These are phyloP conservation scores for Pythium chondricola DNA, from an alignment of 352 stramenopile species.

Conservation along the genomic window DNA sequence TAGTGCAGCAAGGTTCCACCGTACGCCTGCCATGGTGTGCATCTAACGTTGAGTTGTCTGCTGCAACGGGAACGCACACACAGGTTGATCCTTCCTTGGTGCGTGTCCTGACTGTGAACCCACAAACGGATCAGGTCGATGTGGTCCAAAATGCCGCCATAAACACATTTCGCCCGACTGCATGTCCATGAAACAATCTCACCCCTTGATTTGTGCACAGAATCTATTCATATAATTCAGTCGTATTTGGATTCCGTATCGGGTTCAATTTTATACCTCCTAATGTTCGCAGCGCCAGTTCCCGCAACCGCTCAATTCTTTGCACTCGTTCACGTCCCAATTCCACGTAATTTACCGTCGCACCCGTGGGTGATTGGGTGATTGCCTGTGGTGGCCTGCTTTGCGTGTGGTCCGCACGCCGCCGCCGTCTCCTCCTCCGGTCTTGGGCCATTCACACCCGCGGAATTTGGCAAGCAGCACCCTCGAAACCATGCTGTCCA, in stretches of 20 bases:
- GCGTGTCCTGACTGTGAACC: not conserved
- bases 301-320: conserved; percentile 18
- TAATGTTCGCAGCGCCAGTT: not conserved
- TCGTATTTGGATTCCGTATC: not conserved
- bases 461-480: conserved; percentile 8
- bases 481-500: conserved; percentile 47
- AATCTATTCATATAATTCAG: not conserved
- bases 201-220: too few species aligned
- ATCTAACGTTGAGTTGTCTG: too few species aligned
- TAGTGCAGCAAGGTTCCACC: too few species aligned
- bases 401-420: conserved; percentile 11
- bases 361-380: conserved; percentile 16
- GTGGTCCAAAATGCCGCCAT: too few species aligned
- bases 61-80: too few species aligned
- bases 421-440: not conserved
- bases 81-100: too few species aligned
- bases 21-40: too few species aligned
- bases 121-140: too few species aligned
- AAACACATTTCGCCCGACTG: not conserved
- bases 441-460: conserved; percentile 11
- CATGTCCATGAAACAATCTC: conserved; percentile 20
- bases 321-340: conserved; percentile 1
- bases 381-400: not conserved
- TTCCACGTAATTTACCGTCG: conserved; percentile 6
- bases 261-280: conserved; percentile 1